These are phyloP conservation scores for Camellia sinensis DNA, from an alignment of 148 eudicot species.

Conservation along the genomic window DNA sequence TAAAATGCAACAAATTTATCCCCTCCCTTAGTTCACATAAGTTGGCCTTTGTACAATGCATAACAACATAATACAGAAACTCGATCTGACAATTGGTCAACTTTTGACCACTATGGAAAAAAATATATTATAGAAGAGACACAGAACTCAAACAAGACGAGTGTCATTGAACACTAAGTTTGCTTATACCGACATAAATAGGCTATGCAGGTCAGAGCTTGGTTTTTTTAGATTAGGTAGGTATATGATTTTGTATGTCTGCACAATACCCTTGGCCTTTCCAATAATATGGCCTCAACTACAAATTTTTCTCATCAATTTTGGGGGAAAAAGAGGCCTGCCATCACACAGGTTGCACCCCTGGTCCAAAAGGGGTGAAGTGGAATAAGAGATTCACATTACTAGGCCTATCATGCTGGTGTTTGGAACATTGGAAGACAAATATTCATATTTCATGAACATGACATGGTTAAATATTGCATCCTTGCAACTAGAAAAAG, in stretches of 20 bases:
- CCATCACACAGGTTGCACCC: too few relatives aligned
- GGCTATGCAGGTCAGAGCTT: background rate
- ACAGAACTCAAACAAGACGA: background rate
- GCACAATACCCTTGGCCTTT: background rate
- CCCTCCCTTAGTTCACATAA: background rate
- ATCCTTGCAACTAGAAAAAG: background rate
- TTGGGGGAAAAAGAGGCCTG: background rate
- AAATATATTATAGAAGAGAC: background rate
- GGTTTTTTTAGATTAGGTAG: background rate
- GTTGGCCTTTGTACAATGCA: background rate
- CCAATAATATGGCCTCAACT: background rate
- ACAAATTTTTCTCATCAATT: background rate
- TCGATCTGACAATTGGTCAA: background rate
- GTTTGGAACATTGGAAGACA: background rate
- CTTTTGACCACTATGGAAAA: background rate
- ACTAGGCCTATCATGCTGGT: background rate
- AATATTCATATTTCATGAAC: background rate
- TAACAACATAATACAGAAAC: background rate
- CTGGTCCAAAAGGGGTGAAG: background rate
- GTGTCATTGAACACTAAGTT: background rate
- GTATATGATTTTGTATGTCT: background rate
- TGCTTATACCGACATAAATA: background rate
- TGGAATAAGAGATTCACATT: background rate
- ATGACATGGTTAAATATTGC: background rate
- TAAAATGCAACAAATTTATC: background rate